Evolutionary conservation across 768 basidiomycete species (phyloP).

Genomic region (Suillus occidentalis): DNA sequence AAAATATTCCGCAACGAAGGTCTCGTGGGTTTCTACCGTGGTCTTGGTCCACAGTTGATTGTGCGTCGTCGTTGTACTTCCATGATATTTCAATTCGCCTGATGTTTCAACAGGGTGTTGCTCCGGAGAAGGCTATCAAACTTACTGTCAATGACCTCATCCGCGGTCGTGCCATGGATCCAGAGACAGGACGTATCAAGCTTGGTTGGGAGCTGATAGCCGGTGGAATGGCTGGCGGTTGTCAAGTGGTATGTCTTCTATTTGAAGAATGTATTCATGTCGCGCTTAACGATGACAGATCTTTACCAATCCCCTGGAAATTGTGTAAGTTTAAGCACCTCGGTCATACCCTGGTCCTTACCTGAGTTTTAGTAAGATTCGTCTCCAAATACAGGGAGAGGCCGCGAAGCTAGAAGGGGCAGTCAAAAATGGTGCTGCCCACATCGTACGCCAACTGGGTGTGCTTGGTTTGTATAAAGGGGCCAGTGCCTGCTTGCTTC

Average conservation of each 20-base stretch:
- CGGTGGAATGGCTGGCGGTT: slow-evolving; percentile 92
- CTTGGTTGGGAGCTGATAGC: slow-evolving; percentile 90
- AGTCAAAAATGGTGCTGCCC: slow-evolving; percentile 79
- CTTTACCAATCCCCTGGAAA: slow-evolving; percentile 97
- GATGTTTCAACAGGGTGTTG: slow-evolving; percentile 66
- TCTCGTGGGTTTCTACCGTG: slow-evolving; percentile 92
- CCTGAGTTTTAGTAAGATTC: slow-evolving; percentile 70
- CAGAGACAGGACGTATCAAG: slow-evolving; percentile 93
- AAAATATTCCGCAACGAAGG: slow-evolving; percentile 97
- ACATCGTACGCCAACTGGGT: slow-evolving; percentile 92
- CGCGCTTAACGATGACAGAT: slow-evolving; percentile 48
- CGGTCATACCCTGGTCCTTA: slow-evolving; percentile 3
- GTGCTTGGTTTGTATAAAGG: slow-evolving; percentile 92
- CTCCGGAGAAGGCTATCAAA: slow-evolving; percentile 98
- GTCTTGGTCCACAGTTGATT: slow-evolving; percentile 91
- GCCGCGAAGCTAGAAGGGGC: slow-evolving; percentile 84
- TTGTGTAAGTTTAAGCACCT: slow-evolving; percentile 60
- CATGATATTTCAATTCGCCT: slow-evolving; percentile 11
- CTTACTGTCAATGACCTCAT: slow-evolving; percentile 94
- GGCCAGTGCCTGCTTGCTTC: slow-evolving; percentile 87
- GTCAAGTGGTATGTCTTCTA: slow-evolving; percentile 83
- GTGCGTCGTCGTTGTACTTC: slow-evolving; percentile 40
- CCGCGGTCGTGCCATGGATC: slow-evolving; percentile 81
- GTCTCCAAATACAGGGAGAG: slow-evolving; percentile 94
- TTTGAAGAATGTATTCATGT: slow-evolving; percentile 8